Base-by-base conservation (phyloP, 1,284 basidiomycete genomes). In the Porodaedalea pini region DNA sequence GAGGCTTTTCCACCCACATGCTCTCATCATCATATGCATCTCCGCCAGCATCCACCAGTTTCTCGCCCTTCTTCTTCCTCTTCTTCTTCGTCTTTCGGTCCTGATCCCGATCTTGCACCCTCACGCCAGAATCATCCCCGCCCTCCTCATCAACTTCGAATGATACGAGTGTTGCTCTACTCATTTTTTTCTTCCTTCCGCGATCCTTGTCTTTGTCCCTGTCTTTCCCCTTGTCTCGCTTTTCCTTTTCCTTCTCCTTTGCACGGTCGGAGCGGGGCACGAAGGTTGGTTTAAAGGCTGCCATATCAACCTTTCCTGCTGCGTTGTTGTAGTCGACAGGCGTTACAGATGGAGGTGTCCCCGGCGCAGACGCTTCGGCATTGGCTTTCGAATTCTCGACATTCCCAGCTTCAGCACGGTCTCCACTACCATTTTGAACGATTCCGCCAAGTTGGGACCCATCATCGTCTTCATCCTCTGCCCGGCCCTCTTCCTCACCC, bases 251-350 rank as follows among this genome's bases (percentile, higher is more conserved):
- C 59, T 71, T 73, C 48, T 68, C 64, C 60, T 75, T 73, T 49
- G 69, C 68, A 21, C 64, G 54, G n/a, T 66, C 60, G 1, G 71
- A 59, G 1, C 84, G 81, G 7, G 83, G 82, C 10, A 92, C 84
- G 64, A 95, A 94, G 0, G 85, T 91, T 8, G 91, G 91, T 64
- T 85, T 89, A 75, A 92, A 93, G 0, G 83, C 81, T 36, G 75
- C 71, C 15, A 81, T 60, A 65, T 90, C 85, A 4, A 89, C 75
- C 21, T 60, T 63, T 13, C 57, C 57, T 36, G 75, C 74, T 23
- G 64, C 65, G 17, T 51, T 21, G 27, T 58, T 29, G 17, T 55
- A 53, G 29, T 48, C 37, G 11, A 49, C 31, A 37, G 39, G 34
- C 4, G 34, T 23, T 29, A 23, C 41, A 23, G 51, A 48, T 34